Evolutionary conservation across 768 basidiomycete species (phyloP).

Genomic region (Fomitopsis serialis): DNA sequence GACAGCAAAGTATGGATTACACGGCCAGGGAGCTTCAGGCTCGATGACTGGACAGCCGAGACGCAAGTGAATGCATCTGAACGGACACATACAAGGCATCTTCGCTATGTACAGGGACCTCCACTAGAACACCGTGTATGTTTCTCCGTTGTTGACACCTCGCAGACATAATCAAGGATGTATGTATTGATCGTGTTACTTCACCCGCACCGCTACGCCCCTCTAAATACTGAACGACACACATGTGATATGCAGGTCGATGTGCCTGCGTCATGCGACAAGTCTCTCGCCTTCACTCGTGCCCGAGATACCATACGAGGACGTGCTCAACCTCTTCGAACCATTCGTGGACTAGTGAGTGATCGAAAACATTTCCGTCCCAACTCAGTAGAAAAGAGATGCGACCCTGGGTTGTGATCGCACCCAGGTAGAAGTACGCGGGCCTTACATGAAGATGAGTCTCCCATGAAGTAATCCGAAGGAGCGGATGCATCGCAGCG

Average conservation of each 20-base stretch:
- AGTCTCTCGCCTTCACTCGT: not conserved
- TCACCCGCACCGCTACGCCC: slow-evolving; percentile 4
- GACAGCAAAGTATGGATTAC: slow-evolving; percentile 53
- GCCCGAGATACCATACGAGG: not conserved
- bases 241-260: not conserved
- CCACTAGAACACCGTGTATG: slow-evolving; percentile 22
- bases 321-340: not conserved
- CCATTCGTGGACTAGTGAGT: not conserved
- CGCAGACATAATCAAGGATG: slow-evolving; percentile 6
- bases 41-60: slow-evolving; percentile 67
- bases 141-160: slow-evolving; percentile 30
- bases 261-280: not conserved
- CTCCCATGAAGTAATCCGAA: not conserved
- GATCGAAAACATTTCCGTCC: not conserved
- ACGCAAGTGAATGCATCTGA: slow-evolving; percentile 41
- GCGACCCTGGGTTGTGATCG: not conserved
- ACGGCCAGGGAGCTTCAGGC: slow-evolving; percentile 57
- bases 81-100: slow-evolving; percentile 24
- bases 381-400: not conserved
- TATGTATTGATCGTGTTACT: slow-evolving; percentile 11
- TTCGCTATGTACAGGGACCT: slow-evolving; percentile 35
- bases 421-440: not conserved
- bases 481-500: not conserved
- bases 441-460: not conserved
- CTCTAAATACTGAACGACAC: not conserved